phyloP scores from a whole-genome alignment of 1,284 basidiomycete species.

The Fomitiporia mediterranea region DNA sequence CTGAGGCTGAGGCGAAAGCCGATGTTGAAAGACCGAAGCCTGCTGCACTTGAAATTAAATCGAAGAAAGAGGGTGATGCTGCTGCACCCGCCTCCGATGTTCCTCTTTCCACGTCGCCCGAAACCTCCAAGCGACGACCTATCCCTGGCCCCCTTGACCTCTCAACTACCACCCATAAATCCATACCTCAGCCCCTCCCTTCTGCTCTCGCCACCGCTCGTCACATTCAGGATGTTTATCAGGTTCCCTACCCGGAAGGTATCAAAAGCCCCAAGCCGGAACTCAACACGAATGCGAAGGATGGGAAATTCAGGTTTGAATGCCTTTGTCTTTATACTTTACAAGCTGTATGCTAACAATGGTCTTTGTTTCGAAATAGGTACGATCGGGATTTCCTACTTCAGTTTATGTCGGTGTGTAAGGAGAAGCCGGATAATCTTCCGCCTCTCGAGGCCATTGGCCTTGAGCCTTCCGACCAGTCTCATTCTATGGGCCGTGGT shows the following conservation, averaged over 20 bases:
- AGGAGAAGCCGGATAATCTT: conserved; percentile 88
- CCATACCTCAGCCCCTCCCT: conserved; percentile 45
- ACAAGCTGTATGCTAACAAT: background rate
- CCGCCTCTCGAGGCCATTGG: conserved; percentile 91
- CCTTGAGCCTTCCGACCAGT: conserved; percentile 70
- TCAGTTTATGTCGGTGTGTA: conserved; percentile 95
- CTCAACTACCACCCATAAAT: conserved; percentile 41
- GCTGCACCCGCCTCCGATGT: conserved; percentile 28
- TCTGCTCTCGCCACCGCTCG: conserved; percentile 72
- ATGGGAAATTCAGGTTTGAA: conserved; percentile 83
- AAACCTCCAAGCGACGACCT: conserved; percentile 34
- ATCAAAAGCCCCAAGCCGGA: conserved; percentile 81
- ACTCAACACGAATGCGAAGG: conserved; percentile 80
- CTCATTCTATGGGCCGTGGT: conserved; percentile 50
- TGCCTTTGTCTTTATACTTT: conserved; percentile 10
- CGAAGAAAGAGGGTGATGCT: conserved; percentile 22
- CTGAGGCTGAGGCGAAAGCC: conserved; percentile 35
- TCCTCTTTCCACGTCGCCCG: conserved; percentile 30
- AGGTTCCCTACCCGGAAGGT: conserved; percentile 80
- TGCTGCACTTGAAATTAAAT: conserved; percentile 24
- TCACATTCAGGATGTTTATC: conserved; percentile 78
- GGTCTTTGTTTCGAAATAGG: conserved; percentile 35
- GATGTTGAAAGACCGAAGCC: conserved; percentile 26
- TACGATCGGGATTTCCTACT: conserved; percentile 98
- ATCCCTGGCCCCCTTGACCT: conserved; percentile 71